phyloP scores from a whole-genome alignment of 441 rosid species.

The Dalechampia spathulata region DNA sequence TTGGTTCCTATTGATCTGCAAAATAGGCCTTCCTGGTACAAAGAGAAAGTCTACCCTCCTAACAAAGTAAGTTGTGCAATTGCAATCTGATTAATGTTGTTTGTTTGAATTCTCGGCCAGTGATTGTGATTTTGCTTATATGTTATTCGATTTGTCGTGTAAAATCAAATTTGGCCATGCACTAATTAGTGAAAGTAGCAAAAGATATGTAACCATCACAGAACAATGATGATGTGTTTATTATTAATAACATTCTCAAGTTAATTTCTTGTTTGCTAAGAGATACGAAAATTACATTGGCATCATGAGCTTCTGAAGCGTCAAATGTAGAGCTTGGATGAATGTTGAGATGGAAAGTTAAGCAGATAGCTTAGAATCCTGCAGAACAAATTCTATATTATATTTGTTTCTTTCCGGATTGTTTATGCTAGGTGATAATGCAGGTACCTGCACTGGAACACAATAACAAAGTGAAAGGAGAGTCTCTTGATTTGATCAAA shows the following conservation, averaged over 20 bases:
- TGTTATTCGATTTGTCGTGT: too few species aligned
- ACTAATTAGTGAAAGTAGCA: background rate
- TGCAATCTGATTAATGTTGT: background rate
- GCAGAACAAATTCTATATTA: background rate
- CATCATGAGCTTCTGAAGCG: too few species aligned
- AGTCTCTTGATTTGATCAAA: slow-evolving; percentile 70
- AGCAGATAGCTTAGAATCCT: background rate
- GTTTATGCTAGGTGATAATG: background rate
- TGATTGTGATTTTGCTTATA: background rate
- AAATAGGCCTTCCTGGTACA: slow-evolving; percentile 82
- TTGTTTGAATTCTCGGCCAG: too few species aligned
- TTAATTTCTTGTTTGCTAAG: too few species aligned
- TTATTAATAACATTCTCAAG: too few species aligned
- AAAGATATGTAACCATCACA: too few species aligned
- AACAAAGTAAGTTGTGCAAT: slow-evolving; percentile 49
- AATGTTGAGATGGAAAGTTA: background rate
- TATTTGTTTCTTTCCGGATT: background rate
- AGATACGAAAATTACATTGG: too few species aligned
- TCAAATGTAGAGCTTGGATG: too few species aligned
- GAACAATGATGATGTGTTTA: too few species aligned
- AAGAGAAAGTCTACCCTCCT: slow-evolving; percentile 60
- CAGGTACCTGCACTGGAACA: slow-evolving; percentile 82
- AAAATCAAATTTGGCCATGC: background rate
- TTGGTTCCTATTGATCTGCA: slow-evolving; percentile 69
- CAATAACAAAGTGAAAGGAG: slow-evolving; percentile 57